A percentile compares a stretch with the other conserved stretches of the same genome.
phyloP scores from a whole-genome alignment of 106 monocot species.

The Narthecium ossifragum region DNA sequence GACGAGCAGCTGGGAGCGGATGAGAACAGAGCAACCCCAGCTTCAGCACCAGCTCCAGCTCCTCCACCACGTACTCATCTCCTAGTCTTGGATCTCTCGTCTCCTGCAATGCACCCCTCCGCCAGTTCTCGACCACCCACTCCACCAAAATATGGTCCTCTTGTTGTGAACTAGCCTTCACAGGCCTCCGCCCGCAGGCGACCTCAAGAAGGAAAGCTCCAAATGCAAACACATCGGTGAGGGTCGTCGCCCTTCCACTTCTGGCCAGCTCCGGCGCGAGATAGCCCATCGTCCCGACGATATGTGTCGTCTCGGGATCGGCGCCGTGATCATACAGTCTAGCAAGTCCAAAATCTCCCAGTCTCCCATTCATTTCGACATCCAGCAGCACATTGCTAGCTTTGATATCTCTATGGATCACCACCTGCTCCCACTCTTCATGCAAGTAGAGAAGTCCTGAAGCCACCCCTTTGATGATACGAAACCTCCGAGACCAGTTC shows the following conservation, averaged over 20 bases:
- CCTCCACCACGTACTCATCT: conserved; percentile 1
- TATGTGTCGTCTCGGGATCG: not conserved
- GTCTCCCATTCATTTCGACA: conserved; percentile 13
- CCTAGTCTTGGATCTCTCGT: conserved; percentile 5
- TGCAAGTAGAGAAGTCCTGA: conserved; percentile 6
- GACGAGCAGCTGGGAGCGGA: not conserved
- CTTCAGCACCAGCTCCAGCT: conserved; percentile 12
- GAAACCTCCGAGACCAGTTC: conserved; percentile 3
- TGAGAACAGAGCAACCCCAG: conserved; percentile 9
- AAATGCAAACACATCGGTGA: conserved; percentile 17
- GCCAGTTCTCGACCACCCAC: conserved; percentile 12
- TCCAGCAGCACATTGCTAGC: conserved; percentile 24
- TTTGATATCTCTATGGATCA: conserved; percentile 23
- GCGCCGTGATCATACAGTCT: conserved; percentile 2
- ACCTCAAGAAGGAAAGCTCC: conserved; percentile 19
- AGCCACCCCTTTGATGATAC: conserved; percentile 7
- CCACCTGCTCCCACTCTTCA: not conserved
- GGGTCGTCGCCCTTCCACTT: conserved; percentile 12
- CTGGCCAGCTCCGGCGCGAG: conserved; percentile 14
- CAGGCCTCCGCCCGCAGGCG: conserved; percentile 18
- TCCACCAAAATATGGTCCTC: not conserved
- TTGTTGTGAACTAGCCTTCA: not conserved
- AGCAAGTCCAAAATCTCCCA: conserved; percentile 25
- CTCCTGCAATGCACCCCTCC: conserved; percentile 1
- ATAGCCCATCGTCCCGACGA: conserved; percentile 18